phyloP scores from a whole-genome alignment of 2,329 filamentous ascomycete genomes.

The Sporothrix variecibatus region DNA sequence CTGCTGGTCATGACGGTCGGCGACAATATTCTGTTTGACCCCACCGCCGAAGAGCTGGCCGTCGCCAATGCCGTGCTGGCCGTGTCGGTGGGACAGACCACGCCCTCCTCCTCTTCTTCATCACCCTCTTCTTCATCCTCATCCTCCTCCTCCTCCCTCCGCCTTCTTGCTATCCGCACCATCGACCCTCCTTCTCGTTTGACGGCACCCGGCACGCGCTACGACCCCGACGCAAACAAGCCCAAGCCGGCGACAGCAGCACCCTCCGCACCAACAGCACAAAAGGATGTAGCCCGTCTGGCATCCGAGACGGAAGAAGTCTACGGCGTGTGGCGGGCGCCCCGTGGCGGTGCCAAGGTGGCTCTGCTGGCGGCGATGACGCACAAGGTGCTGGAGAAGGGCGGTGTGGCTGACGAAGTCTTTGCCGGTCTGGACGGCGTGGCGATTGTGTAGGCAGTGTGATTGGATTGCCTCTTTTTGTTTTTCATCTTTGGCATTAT shows the following conservation, averaged over 20 bases:
- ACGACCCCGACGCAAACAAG: slow-evolving; percentile 57
- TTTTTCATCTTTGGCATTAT: slow-evolving; percentile 26
- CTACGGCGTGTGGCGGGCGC: slow-evolving; percentile 83
- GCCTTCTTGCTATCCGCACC: slow-evolving; percentile 68
- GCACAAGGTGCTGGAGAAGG: slow-evolving; percentile 71
- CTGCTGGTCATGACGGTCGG: slow-evolving; percentile 86
- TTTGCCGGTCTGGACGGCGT: slow-evolving; percentile 78
- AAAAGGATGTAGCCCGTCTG: slow-evolving; percentile 36
- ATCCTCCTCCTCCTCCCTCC: slow-evolving; percentile 47
- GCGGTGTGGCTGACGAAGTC: slow-evolving; percentile 83
- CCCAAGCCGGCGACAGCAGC: slow-evolving; percentile 46
- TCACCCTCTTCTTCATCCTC: slow-evolving; percentile 35
- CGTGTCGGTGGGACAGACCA: slow-evolving; percentile 68
- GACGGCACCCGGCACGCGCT: slow-evolving; percentile 70
- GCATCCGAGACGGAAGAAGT: slow-evolving; percentile 54
- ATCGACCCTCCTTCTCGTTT: slow-evolving; percentile 74
- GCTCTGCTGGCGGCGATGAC: slow-evolving; percentile 72
- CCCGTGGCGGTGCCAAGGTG: slow-evolving; percentile 79
- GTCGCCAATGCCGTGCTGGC: slow-evolving; percentile 89
- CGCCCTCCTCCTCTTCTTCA: slow-evolving; percentile 31
- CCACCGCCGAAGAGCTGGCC: slow-evolving; percentile 84
- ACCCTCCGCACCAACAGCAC: background rate
- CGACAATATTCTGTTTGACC: slow-evolving; percentile 91
- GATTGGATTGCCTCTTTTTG: background rate
- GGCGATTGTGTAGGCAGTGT: slow-evolving; percentile 55